These are phyloP conservation scores for Lepiota subincarnata DNA, from an alignment of 768 basidiomycete genomes.

Conservation along the genomic window DNA sequence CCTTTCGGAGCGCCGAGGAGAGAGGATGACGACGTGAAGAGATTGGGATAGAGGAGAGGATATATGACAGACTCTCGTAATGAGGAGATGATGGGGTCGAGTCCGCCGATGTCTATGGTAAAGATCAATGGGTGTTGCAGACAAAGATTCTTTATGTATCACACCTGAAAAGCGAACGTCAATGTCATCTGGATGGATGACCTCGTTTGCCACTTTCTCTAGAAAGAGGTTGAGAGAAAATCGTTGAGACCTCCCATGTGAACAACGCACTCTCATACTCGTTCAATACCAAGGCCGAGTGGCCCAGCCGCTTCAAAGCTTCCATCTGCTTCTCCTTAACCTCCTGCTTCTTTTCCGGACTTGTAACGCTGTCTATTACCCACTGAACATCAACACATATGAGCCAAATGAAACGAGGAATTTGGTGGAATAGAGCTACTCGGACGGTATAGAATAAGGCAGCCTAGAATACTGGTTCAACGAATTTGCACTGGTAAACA, in stretches of 20 bases:
- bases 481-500: conserved; percentile 7
- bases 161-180: conserved; percentile 67
- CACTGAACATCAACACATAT: conserved; percentile 41
- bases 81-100: conserved; percentile 85
- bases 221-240: conserved; percentile 7
- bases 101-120: conserved; percentile 77
- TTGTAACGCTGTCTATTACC: conserved; percentile 53
- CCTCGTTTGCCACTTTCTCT: conserved; percentile 88
- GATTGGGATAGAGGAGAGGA: conserved; percentile 84
- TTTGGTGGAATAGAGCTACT: conserved; percentile 35
- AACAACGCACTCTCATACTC: conserved; percentile 82
- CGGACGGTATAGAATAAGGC: conserved; percentile 74
- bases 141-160: conserved; percentile 13
- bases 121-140: conserved; percentile 15
- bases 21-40: conserved; percentile 78
- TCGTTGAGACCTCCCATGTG: background rate
- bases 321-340: conserved; percentile 68
- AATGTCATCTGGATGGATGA: conserved; percentile 91
- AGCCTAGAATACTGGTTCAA: conserved; percentile 47
- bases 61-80: conserved; percentile 95
- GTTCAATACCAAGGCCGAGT: conserved; percentile 70
- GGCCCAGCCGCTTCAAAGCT: conserved; percentile 66
- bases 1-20: conserved; percentile 93
- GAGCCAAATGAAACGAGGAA: background rate
- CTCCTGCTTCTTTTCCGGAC: conserved; percentile 53